These are phyloP conservation scores for Cladosporium sp. DNA, from an alignment of 2,329 filamentous ascomycete species.

Conservation along the genomic window DNA sequence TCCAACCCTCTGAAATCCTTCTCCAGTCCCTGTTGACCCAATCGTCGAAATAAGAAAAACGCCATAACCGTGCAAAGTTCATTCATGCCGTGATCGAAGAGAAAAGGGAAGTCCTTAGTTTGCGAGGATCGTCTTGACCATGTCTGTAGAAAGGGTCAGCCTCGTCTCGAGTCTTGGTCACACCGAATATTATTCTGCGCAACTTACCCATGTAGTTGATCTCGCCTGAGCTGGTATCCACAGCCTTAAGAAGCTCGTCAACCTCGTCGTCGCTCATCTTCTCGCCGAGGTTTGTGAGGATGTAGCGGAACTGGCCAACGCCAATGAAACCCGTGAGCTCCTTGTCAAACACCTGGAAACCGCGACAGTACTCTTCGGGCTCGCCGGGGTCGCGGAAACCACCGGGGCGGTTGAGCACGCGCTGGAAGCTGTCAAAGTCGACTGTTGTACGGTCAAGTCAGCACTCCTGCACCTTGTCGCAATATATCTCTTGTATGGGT, in stretches of 20 bases:
- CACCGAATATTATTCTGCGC: not conserved
- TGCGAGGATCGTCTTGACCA: conserved; percentile 39
- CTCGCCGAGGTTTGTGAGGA: conserved; percentile 95
- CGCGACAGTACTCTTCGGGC: conserved; percentile 96
- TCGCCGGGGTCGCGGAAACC: conserved; percentile 98
- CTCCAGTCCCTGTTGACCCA: not conserved
- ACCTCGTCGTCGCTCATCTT: conserved; percentile 99
- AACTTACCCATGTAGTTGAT: conserved; percentile 90
- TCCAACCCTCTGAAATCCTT: not conserved
- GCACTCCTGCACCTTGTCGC: not conserved
- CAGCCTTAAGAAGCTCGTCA: conserved; percentile 95
- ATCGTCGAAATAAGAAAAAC: not conserved
- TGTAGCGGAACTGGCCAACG: conserved; percentile 94
- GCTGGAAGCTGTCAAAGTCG: conserved; percentile 96
- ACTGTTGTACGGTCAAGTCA: conserved; percentile 51
- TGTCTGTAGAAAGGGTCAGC: conserved; percentile 21
- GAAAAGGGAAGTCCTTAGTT: conserved; percentile 25
- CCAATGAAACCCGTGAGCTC: conserved; percentile 98
- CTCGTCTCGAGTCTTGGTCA: not conserved
- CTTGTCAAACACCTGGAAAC: conserved; percentile 99
- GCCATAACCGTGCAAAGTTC: conserved; percentile 10
- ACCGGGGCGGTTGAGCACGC: conserved; percentile 92
- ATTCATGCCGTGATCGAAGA: conserved; percentile 4
- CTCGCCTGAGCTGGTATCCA: conserved; percentile 92
- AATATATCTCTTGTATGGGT: not conserved